phyloP scores from a whole-genome alignment of 257 asterid genomes.

The Solanum dulcamara region DNA sequence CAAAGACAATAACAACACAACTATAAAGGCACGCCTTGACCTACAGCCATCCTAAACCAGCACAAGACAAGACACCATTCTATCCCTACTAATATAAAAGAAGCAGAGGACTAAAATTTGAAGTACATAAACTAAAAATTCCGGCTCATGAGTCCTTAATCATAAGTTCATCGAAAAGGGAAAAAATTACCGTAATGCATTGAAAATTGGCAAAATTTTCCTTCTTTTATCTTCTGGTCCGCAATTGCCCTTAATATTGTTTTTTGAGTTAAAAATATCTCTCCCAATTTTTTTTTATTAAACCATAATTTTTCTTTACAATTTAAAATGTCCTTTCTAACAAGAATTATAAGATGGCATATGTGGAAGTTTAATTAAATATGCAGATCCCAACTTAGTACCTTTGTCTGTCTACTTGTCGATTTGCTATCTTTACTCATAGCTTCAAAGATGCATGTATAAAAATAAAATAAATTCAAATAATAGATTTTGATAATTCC shows the following conservation, averaged over 20 bases:
- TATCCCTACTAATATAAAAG: too few relatives aligned
- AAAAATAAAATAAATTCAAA: neutral
- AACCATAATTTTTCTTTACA: neutral
- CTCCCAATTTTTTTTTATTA: neutral
- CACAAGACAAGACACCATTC: too few relatives aligned
- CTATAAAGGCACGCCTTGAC: too few relatives aligned
- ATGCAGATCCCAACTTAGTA: neutral
- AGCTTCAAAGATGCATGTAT: neutral
- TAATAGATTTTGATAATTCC: neutral
- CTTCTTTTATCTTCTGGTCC: neutral
- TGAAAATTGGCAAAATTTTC: neutral
- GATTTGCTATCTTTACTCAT: neutral
- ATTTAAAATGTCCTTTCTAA: neutral
- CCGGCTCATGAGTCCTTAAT: neutral
- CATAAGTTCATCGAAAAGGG: neutral
- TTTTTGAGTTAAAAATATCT: neutral
- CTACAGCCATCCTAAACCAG: too few relatives aligned
- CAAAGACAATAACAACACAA: too few relatives aligned
- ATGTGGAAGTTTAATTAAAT: neutral
- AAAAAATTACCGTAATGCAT: too few relatives aligned
- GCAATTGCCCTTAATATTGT: neutral
- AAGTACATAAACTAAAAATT: neutral
- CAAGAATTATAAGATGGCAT: neutral
- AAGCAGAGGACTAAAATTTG: too few relatives aligned
- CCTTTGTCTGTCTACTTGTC: neutral